phyloP scores from a whole-genome alignment of 345 rosid species.

The Eutrema japonicum region DNA sequence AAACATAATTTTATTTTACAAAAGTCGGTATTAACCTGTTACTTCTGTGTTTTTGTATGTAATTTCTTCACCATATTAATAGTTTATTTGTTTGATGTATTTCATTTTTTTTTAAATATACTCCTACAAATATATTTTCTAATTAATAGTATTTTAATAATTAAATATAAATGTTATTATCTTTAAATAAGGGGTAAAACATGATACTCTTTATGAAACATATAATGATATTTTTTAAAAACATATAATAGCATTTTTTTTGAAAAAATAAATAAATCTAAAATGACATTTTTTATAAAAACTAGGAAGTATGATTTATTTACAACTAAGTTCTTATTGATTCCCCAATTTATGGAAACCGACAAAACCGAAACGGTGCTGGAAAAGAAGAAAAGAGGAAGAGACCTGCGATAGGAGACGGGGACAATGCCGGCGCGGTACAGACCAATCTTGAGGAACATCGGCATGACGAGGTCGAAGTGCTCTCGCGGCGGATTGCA shows the following conservation, averaged over 20 bases:
- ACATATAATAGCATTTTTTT: too few relatives aligned
- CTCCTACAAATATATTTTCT: too few relatives aligned
- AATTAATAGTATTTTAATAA: too few relatives aligned
- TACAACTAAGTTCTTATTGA: background rate
- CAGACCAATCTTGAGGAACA: conserved; percentile 93
- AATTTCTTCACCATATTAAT: background rate
- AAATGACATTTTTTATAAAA: too few relatives aligned
- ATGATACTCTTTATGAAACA: too few relatives aligned
- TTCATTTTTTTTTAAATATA: too few relatives aligned
- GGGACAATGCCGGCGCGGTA: conserved; percentile 99
- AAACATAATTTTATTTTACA: background rate
- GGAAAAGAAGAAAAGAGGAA: background rate
- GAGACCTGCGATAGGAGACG: conserved; percentile 72
- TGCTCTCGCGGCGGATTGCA: conserved; percentile 99
- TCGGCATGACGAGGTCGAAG: conserved; percentile 97
- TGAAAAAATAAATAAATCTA: too few relatives aligned
- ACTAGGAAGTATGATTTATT: background rate
- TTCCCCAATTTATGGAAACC: background rate
- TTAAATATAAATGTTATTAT: too few relatives aligned
- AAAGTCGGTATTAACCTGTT: too few relatives aligned
- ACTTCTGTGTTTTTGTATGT: background rate
- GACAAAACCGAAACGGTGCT: conserved; percentile 6
- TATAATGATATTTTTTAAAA: too few relatives aligned
- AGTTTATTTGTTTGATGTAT: too few relatives aligned
- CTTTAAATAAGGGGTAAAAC: too few relatives aligned